A percentile compares a stretch with the other conserved stretches of the same genome.
phyloP scores from a whole-genome alignment of 805 yeast genomes.

The Starmerella cellae region DNA sequence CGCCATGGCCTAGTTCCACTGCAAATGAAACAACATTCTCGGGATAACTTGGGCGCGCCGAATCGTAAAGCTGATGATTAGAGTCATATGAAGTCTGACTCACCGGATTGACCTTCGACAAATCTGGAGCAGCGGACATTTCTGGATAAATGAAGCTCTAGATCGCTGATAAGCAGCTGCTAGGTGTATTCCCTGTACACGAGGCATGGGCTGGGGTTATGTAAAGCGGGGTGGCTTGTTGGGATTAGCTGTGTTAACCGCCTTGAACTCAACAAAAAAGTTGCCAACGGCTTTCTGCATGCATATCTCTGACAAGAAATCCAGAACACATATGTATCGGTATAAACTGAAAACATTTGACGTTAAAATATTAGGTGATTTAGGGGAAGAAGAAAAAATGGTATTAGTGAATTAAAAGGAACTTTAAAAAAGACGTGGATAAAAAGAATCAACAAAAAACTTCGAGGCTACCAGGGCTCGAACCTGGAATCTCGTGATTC shows the following conservation, averaged over 20 bases:
- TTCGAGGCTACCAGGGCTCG: slow-evolving; percentile 23
- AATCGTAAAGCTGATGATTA: slow-evolving; percentile 41
- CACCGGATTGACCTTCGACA: slow-evolving; percentile 23
- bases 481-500: slow-evolving; percentile 23
- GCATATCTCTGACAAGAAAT: too few species aligned
- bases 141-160: background rate
- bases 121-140: background rate
- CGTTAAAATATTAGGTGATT: too few species aligned
- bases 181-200: too few species aligned
- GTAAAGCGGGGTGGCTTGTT: background rate
- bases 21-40: slow-evolving; percentile 32
- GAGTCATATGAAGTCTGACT: slow-evolving; percentile 39
- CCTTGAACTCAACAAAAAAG: too few species aligned
- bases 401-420: background rate
- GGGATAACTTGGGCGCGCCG: slow-evolving; percentile 39
- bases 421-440: background rate
- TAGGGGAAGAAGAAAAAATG: too few species aligned
- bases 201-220: too few species aligned
- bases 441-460: slow-evolving; percentile 4
- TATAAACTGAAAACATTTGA: too few species aligned
- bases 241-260: background rate
- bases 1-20: slow-evolving; percentile 27
- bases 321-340: too few species aligned
- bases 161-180: background rate
- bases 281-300: too few species aligned